A percentile compares a stretch with the other conserved stretches of the same genome.
These are phyloP conservation scores for Xylaria sp. DNA, from an alignment of 495 filamentous ascomycete species.

Conservation along the genomic window DNA sequence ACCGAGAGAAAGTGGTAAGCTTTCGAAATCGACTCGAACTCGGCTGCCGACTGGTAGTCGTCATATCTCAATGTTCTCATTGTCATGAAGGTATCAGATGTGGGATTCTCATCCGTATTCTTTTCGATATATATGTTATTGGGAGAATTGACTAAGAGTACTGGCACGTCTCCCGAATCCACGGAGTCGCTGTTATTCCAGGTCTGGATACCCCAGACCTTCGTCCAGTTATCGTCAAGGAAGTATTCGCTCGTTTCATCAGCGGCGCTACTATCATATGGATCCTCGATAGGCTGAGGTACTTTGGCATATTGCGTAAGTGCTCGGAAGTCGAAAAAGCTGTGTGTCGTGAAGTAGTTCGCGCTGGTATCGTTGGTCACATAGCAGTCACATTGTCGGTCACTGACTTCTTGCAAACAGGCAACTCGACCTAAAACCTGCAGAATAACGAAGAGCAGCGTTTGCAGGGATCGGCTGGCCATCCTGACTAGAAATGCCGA, in stretches of 20 bases:
- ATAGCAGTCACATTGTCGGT: slow-evolving; percentile 54
- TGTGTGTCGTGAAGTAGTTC: slow-evolving; percentile 68
- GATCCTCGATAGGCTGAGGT: slow-evolving; percentile 44
- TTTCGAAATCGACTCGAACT: slow-evolving; percentile 64
- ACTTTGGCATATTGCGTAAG: slow-evolving; percentile 47
- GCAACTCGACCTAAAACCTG: slow-evolving; percentile 13
- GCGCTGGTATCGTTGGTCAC: slow-evolving; percentile 53
- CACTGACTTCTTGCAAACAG: slow-evolving; percentile 29
- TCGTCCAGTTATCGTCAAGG: slow-evolving; percentile 45
- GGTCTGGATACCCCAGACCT: slow-evolving; percentile 65
- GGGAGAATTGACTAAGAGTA: slow-evolving; percentile 66
- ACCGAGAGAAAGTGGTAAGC: slow-evolving; percentile 67
- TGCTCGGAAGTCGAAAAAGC: slow-evolving; percentile 72
- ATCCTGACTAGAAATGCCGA: slow-evolving; percentile 11
- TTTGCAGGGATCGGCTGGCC: slow-evolving; percentile 13
- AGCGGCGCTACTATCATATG: slow-evolving; percentile 41
- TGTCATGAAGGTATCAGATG: slow-evolving; percentile 62
- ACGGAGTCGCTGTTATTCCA: slow-evolving; percentile 57
- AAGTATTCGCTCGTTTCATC: slow-evolving; percentile 51
- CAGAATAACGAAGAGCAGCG: slow-evolving; percentile 26
- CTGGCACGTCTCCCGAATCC: slow-evolving; percentile 48
- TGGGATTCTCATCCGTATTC: slow-evolving; percentile 43
- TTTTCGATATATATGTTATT: slow-evolving; percentile 69
- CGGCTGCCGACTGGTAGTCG: slow-evolving; percentile 66
- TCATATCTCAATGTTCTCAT: slow-evolving; percentile 65